A percentile compares a stretch with the other conserved stretches of the same genome.
Conservation (phyloP, 179 eudicot species). For the Patellifolia procumbens region DNA sequence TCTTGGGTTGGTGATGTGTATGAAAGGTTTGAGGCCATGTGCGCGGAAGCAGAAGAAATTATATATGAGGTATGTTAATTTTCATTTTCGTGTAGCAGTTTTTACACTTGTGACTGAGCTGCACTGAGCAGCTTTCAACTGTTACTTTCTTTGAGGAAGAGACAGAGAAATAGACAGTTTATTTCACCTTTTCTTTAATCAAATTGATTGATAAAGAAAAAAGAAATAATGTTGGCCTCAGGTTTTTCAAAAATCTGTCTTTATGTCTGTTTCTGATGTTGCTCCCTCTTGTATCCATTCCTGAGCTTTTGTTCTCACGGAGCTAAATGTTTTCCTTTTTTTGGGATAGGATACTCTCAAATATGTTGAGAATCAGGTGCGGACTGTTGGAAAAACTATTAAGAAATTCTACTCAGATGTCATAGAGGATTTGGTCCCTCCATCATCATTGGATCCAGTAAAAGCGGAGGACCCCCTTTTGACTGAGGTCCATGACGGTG, state of each 20-base stretch:
- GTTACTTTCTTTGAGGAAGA: slow-evolving; percentile 11
- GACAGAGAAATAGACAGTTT: background rate
- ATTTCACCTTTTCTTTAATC: background rate
- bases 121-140: background rate
- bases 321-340: slow-evolving; percentile 13
- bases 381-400: slow-evolving; percentile 67
- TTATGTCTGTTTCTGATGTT: background rate
- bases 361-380: slow-evolving; percentile 71
- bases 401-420: slow-evolving; percentile 80
- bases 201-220: background rate
- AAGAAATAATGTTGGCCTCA: background rate
- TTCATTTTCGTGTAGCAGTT: slow-evolving; percentile 5
- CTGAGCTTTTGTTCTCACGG: background rate
- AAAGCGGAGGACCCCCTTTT: slow-evolving; percentile 43
- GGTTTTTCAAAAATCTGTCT: background rate
- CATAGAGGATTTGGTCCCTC: slow-evolving; percentile 60
- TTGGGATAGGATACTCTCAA: slow-evolving; percentile 66
- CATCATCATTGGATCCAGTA: slow-evolving; percentile 46
- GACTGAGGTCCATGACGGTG: slow-evolving; percentile 38
- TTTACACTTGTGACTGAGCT: too few species aligned
- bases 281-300: background rate
- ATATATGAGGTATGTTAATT: slow-evolving; percentile 57
- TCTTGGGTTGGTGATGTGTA: slow-evolving; percentile 74
- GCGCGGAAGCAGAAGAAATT: slow-evolving; percentile 76
- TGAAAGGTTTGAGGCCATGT: slow-evolving; percentile 72